A percentile compares a stretch with the other conserved stretches of the same genome.
Conservation (phyloP, 108 stramenopile species). For the Pinguiococcus pyrenoidosus region DNA sequence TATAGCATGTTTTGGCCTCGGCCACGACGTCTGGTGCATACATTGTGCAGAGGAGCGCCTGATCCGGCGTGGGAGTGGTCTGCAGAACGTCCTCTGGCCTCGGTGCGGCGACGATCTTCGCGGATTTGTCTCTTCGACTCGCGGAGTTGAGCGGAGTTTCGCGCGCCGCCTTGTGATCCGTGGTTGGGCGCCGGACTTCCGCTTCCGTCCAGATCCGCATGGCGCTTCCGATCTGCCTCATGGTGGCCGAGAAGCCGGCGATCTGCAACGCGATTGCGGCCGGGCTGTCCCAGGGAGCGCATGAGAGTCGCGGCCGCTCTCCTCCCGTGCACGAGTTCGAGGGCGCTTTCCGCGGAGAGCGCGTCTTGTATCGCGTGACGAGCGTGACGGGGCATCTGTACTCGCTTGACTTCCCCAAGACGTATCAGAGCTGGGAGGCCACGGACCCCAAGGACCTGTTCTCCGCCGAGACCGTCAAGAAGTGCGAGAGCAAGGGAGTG, state of each 20-base stretch:
- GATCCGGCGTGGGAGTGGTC: too few species aligned
- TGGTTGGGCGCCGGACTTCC: too few species aligned
- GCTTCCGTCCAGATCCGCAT: too few species aligned
- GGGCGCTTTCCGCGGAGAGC: conserved; percentile 4
- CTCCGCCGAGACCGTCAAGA: conserved; percentile 54
- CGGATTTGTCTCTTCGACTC: too few species aligned
- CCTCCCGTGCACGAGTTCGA: conserved; percentile 9
- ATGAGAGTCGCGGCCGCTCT: neutral
- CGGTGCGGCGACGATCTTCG: too few species aligned
- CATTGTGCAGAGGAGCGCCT: too few species aligned
- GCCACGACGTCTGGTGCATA: too few species aligned
- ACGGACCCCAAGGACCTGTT: conserved; percentile 36
- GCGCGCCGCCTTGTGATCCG: too few species aligned
- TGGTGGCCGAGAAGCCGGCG: conserved; percentile 22
- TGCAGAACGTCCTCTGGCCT: too few species aligned
- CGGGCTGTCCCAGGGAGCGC: neutral
- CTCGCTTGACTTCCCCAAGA: conserved; percentile 7
- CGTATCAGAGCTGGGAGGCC: conserved; percentile 12
- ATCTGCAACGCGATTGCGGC: conserved; percentile 14
- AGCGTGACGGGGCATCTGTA: conserved; percentile 16
- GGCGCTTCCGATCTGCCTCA: too few species aligned
- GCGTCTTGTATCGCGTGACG: conserved; percentile 1
- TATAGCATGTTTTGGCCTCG: too few species aligned
- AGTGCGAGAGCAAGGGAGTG: conserved; percentile 54
- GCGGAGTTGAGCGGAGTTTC: too few species aligned